These are phyloP conservation scores for Cardiospermum halicacabum DNA, from an alignment of 345 rosid genomes.

Conservation along the genomic window DNA sequence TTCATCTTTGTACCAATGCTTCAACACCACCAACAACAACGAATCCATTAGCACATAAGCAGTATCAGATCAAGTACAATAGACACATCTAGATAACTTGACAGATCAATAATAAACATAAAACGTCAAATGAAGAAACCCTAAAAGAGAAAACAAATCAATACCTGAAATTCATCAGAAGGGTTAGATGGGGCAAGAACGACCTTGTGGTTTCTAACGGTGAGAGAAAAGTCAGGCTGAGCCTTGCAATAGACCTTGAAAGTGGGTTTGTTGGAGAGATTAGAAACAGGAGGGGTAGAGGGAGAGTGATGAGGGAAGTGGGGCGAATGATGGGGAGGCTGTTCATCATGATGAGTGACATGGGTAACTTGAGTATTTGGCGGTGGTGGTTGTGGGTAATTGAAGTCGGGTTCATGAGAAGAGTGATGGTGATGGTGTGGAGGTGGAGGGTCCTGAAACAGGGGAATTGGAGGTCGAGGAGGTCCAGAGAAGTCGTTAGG, in stretches of 20 bases:
- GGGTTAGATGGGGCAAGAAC: conserved; percentile 56
- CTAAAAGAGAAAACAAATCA: too few relatives aligned
- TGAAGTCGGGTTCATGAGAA: conserved; percentile 10
- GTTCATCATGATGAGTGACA: conserved; percentile 31
- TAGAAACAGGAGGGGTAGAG: conserved; percentile 28
- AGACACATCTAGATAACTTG: background rate
- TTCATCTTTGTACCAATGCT: conserved; percentile 94
- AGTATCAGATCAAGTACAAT: background rate
- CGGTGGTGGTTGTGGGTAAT: conserved; percentile 18
- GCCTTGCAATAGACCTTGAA: conserved; percentile 64
- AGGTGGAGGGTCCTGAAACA: conserved; percentile 14
- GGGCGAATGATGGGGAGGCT: conserved; percentile 36
- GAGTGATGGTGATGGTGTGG: conserved; percentile 31
- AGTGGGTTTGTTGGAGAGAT: conserved; percentile 43
- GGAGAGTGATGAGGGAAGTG: conserved; percentile 34
- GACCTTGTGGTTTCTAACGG: conserved; percentile 57
- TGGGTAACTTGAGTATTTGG: conserved; percentile 23
- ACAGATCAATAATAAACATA: background rate
- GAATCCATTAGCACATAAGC: conserved; percentile 2
- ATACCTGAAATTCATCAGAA: conserved; percentile 57
- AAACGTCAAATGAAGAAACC: too few relatives aligned
- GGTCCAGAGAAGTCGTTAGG: conserved; percentile 23
- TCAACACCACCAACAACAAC: conserved; percentile 12
- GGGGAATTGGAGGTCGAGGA: conserved; percentile 17
- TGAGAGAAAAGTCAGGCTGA: conserved; percentile 44